A percentile compares a stretch with the other conserved stretches of the same genome.
Evolutionary conservation across 805 yeast species (phyloP).

Genomic region (Saccharomyces mikatae): DNA sequence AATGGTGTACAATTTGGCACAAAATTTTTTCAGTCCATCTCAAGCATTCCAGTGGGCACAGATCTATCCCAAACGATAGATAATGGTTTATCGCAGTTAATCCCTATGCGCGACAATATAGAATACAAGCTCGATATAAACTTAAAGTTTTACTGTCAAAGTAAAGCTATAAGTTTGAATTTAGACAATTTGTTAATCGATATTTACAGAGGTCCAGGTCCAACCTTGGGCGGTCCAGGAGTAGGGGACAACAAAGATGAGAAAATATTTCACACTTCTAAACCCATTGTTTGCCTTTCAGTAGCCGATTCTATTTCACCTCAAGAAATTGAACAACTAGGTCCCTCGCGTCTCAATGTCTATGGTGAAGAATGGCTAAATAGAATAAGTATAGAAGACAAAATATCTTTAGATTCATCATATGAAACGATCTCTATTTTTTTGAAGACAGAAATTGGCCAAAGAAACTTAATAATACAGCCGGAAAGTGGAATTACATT

Average conservation of each 20-base stretch:
- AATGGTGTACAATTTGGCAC: conserved; percentile 1
- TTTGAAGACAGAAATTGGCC: background rate
- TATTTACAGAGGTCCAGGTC: background rate
- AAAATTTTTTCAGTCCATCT: conserved; percentile 8
- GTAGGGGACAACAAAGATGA: background rate
- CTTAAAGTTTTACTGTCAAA: conserved; percentile 19
- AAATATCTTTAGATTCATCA: conserved; percentile 6
- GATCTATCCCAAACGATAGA: conserved; percentile 12
- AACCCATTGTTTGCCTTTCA: conserved; percentile 11
- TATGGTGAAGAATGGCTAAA: conserved; percentile 21
- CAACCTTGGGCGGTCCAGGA: background rate
- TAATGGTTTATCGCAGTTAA: conserved; percentile 20
- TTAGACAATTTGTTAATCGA: background rate
- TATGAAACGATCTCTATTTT: background rate
- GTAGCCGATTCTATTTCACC: conserved; percentile 4
- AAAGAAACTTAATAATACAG: conserved; percentile 9
- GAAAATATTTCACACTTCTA: conserved; percentile 5
- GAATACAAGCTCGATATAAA: conserved; percentile 22
- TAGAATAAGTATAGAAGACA: conserved; percentile 13
- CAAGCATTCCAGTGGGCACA: conserved; percentile 9
- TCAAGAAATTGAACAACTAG: conserved; percentile 9
- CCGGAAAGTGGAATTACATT: conserved; percentile 17
- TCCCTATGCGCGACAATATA: conserved; percentile 18
- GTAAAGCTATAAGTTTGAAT: background rate
- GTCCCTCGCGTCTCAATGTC: conserved; percentile 9